phyloP scores from a whole-genome alignment of 1,284 basidiomycete genomes.

The Leccinum colubrinum region DNA sequence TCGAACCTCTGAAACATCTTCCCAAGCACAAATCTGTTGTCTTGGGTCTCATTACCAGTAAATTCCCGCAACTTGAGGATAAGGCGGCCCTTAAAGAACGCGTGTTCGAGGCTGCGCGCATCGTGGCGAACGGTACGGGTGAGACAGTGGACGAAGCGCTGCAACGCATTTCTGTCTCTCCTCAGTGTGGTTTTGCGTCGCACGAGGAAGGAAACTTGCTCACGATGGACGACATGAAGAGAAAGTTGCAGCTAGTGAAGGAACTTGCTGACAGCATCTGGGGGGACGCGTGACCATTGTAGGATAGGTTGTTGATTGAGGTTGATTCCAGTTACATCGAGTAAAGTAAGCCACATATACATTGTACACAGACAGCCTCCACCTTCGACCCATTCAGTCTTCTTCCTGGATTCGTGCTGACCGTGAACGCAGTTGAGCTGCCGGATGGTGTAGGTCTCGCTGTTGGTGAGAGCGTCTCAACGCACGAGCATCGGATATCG shows the following conservation, averaged over 20 bases:
- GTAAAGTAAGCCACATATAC: neutral
- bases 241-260: constrained; percentile 12
- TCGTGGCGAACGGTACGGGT: constrained; percentile 51
- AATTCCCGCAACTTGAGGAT: constrained; percentile 57
- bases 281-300: constrained; percentile 20
- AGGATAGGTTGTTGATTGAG: neutral
- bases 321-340: neutral
- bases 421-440: too few relatives aligned
- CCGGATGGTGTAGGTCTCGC: too few relatives aligned
- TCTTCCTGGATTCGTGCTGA: too few relatives aligned
- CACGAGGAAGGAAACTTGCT: neutral
- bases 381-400: neutral
- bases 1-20: constrained; percentile 49
- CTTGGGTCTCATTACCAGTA: constrained; percentile 71
- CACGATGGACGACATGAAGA: constrained; percentile 21
- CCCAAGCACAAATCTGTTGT: neutral
- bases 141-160: constrained; percentile 37
- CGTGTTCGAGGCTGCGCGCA: constrained; percentile 62
- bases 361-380: neutral
- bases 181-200: constrained; percentile 48
- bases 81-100: constrained; percentile 38
- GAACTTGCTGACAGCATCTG: constrained; percentile 19
- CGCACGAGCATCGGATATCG: too few relatives aligned
- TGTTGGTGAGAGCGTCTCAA: too few relatives aligned
- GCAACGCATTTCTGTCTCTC: constrained; percentile 64